A percentile compares a stretch with the other conserved stretches of the same genome.
Evolutionary conservation across 176 grass and related monocot species (phyloP).

Genomic region (Bolboschoenus planiculmis): DNA sequence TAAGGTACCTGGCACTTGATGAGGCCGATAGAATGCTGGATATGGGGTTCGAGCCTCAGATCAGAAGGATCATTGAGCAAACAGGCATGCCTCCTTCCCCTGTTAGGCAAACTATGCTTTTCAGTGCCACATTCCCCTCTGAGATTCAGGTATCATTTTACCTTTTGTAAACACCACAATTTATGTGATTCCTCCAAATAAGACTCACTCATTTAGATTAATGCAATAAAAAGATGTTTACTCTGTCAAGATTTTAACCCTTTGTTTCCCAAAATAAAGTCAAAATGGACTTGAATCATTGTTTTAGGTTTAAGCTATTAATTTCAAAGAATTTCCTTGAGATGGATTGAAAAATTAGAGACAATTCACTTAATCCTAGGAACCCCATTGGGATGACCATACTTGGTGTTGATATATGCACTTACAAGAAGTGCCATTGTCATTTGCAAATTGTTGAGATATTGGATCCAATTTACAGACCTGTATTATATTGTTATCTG

Average conservation of each 20-base stretch:
- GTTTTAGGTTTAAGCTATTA: background rate
- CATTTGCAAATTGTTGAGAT: background rate
- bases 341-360: background rate
- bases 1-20: conserved; percentile 68
- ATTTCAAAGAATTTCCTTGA: background rate
- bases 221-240: background rate
- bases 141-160: conserved; percentile 60
- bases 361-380: background rate
- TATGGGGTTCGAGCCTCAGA: conserved; percentile 95
- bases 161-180: background rate
- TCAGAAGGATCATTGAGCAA: conserved; percentile 61
- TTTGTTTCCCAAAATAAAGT: background rate
- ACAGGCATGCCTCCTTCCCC: conserved; percentile 62
- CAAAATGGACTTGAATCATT: background rate
- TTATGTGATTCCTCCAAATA: background rate
- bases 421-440: background rate
- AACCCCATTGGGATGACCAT: background rate
- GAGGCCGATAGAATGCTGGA: conserved; percentile 95
- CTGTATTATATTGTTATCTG: background rate
- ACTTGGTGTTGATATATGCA: background rate
- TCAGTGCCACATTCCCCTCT: conserved; percentile 82
- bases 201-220: background rate
- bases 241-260: background rate
- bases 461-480: background rate
- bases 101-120: conserved; percentile 72